Evolutionary conservation across 2,329 filamentous ascomycete species (phyloP), one percentile per base, ranked within the genome.

Genomic region (Xylariaceae sp.): DNA sequence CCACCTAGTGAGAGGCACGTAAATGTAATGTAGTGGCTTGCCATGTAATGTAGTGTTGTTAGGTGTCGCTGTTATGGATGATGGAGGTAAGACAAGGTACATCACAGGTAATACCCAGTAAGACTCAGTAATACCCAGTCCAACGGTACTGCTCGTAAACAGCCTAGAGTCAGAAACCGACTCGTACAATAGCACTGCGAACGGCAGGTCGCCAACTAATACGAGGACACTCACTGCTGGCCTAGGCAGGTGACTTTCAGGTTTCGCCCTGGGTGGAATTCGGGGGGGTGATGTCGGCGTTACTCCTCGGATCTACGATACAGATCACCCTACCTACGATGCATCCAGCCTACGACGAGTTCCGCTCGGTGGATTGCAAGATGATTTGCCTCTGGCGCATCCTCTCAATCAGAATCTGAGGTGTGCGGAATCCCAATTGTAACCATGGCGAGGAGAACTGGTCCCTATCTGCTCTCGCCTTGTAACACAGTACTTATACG

Each of bases 241-340:
- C 63, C 65, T 66, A 66, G 66, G 66, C 65, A 68, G 66, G 66
- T 68, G 63, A 67, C 66, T 62, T 64, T 30, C 23, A 30, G 23
- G 23, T 30, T 30, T 30, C 23, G 23, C 23, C 23, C 23, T 30
- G 23, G 4, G 23, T 30, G 23, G 11, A 9, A 15, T 15, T 45
- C n/a, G 37, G 56, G 51, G 58, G 58, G 58, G 23, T 49, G 47
- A 10, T 30, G 11, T 42, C 39, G 53, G 50, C 52, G 53, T 35
- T 49, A 51, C 49, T 35, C 23, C 15, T 35, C 6, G 49, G 47
- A 49, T 8, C 44, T 47, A 17, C 11, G 11, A 47, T 47, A n/a
- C 11, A n/a, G 23, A 30, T 30, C 23, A 30, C 23, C 23, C 23
- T 18, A 18, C 17, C 23, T 30, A 30, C 23, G 23, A 30, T 30